Evolutionary conservation across 768 basidiomycete species (phyloP).

Genomic region (Psilocybe cubensis): DNA sequence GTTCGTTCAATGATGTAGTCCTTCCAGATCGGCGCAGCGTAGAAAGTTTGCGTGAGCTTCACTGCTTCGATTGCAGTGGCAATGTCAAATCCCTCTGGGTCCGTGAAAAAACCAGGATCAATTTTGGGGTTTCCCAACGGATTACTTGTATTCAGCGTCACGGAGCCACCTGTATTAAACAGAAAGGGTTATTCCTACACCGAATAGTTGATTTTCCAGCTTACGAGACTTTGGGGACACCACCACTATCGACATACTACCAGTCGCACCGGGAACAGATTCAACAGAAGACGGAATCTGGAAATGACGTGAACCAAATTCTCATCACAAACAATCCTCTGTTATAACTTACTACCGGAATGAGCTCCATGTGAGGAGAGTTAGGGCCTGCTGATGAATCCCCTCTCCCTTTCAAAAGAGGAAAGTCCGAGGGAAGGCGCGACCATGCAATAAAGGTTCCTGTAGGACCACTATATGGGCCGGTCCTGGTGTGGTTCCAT

Average conservation of each 20-base stretch:
- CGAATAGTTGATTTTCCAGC: not conserved
- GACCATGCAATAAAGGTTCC: not conserved
- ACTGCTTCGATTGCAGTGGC: conserved; percentile 7
- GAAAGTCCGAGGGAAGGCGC: not conserved
- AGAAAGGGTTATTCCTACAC: not conserved
- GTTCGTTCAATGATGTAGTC: not conserved
- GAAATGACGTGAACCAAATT: not conserved
- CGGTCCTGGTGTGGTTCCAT: not conserved
- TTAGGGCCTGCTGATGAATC: not conserved
- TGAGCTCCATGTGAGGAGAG: not conserved
- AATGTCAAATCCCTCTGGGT: conserved; percentile 4
- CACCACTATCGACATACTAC: not conserved
- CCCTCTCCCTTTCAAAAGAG: not conserved
- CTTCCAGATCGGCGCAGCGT: not conserved
- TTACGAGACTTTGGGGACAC: not conserved
- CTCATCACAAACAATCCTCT: not conserved
- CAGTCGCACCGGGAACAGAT: not conserved
- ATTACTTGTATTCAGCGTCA: not conserved
- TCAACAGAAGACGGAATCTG: not conserved
- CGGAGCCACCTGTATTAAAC: not conserved
- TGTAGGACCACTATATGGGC: not conserved
- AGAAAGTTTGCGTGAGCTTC: not conserved
- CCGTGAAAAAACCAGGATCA: conserved; percentile 6
- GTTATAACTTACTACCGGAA: not conserved
- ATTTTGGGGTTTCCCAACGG: not conserved